Base-by-base conservation (phyloP, 805 yeast genomes). In the Metschnikowia lachancei region DNA sequence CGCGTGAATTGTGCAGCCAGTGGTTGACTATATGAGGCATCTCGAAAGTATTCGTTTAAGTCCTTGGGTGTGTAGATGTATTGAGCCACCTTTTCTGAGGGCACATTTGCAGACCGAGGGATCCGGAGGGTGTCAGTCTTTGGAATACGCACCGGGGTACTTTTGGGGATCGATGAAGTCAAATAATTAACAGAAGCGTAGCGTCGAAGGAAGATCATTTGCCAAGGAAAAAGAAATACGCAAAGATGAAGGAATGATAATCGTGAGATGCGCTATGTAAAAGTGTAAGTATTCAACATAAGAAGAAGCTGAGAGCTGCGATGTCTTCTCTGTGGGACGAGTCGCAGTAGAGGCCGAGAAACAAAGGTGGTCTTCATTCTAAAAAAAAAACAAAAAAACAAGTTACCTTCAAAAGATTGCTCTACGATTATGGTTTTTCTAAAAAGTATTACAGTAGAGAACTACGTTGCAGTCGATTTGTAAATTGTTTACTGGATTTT, bases 31-130 rank as follows among this genome's bases (percentile, higher is more conserved):
- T 42, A 50, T 9, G 36, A 34, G 18, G 14, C 30, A 19, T 43
- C 40, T 12, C 45, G 45, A 42, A 52, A 52, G 45, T 52, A 46
- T 1, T 36, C 36, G 14, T 28, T 52, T 19, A 52, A 45, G 33
- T 52, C 56, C 10, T 35, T 46, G 14, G 56, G 51, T 13, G 53
- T 46, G 31, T 41, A 44, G 7, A 47, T 28, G 18, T 43, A 43
- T 19, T 38, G 39, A 9, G 43, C 11, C n/a, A 44, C 42, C 17
- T 39, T 42, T 30, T 33, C 46, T 4, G 50, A 46, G 31, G 50
- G 45, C n/a, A 46, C 26, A 12, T 39, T 32, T 10, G 20, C 18
- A 7, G 42, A 34, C 11, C 31, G 16, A 1, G 46, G 32, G 8
- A 34, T 16, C 7, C 38, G 33, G 4, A 7, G 43, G 10, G 12